These are phyloP conservation scores for Pseudomicrostroma phylloplanum DNA, from an alignment of 1,284 basidiomycete genomes.

Conservation along the genomic window DNA sequence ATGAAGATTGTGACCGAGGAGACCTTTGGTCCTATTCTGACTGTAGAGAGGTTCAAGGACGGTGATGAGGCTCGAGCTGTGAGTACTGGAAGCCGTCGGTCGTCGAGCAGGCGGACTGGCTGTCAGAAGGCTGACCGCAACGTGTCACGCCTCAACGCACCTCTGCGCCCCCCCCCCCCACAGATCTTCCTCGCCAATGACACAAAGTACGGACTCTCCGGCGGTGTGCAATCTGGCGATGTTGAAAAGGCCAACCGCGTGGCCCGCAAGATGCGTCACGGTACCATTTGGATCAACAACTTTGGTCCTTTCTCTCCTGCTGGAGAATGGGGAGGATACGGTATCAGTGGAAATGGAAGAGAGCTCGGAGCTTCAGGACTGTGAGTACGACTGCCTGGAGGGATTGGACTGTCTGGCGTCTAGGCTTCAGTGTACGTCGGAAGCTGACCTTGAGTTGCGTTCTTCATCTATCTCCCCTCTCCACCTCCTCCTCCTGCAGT, in stretches of 20 bases:
- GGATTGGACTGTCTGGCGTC: background rate
- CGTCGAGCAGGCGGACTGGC: background rate
- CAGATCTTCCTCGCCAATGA: conserved; percentile 42
- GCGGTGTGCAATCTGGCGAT: conserved; percentile 44
- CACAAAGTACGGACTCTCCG: conserved; percentile 48
- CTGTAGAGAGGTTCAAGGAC: conserved; percentile 45
- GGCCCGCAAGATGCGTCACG: conserved; percentile 42
- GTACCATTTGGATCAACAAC: conserved; percentile 48
- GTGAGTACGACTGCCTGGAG: conserved; percentile 9
- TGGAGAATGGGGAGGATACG: conserved; percentile 50
- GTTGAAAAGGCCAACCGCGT: conserved; percentile 33
- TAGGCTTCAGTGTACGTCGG: too few relatives aligned
- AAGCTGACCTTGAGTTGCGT: background rate
- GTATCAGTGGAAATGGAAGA: conserved; percentile 46
- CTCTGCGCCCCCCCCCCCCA: background rate
- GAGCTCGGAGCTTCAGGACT: conserved; percentile 47
- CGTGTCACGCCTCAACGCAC: background rate
- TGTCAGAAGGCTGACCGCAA: background rate
- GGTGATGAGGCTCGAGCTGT: conserved; percentile 46
- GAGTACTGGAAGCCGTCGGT: background rate
- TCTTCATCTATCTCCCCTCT: background rate
- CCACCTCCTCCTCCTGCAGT: conserved; percentile 1
- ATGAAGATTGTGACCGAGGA: conserved; percentile 50
- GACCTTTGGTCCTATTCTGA: conserved; percentile 49
- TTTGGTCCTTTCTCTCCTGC: conserved; percentile 45